A percentile compares a stretch with the other conserved stretches of the same genome.
These are phyloP conservation scores for Penicillium daleae DNA, from an alignment of 495 filamentous ascomycete species.

Conservation along the genomic window DNA sequence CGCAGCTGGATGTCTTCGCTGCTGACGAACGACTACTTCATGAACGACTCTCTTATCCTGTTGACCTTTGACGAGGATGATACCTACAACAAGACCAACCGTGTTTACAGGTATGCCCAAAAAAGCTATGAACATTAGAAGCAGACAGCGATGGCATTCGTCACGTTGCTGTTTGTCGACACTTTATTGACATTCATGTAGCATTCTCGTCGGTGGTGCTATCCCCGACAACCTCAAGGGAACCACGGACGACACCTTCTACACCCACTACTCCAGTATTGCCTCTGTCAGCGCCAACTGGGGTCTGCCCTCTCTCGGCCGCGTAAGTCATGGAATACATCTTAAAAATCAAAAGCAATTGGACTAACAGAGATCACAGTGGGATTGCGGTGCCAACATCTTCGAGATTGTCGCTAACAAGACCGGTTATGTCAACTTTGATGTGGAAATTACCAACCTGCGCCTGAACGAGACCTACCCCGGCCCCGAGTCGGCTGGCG, in stretches of 20 bases:
- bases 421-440: slow-evolving; percentile 59
- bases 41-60: slow-evolving; percentile 50
- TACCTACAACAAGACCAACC: slow-evolving; percentile 58
- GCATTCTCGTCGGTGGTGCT: slow-evolving; percentile 66
- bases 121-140: neutral
- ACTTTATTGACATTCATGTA: slow-evolving; percentile 13
- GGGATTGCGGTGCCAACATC: slow-evolving; percentile 72
- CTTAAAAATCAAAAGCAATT: neutral
- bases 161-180: neutral
- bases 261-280: slow-evolving; percentile 73
- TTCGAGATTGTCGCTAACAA: slow-evolving; percentile 62
- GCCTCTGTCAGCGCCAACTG: slow-evolving; percentile 70
- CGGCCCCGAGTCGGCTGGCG: slow-evolving; percentile 43
- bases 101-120: slow-evolving; percentile 44
- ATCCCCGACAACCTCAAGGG: slow-evolving; percentile 60
- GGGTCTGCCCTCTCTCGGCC: slow-evolving; percentile 66
- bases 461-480: slow-evolving; percentile 51
- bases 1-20: slow-evolving; percentile 62
- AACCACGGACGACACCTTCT: slow-evolving; percentile 67
- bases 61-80: slow-evolving; percentile 68
- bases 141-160: neutral
- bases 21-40: slow-evolving; percentile 66
- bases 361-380: neutral
- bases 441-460: slow-evolving; percentile 49
- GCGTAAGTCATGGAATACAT: slow-evolving; percentile 25